phyloP scores from a whole-genome alignment of 2,329 filamentous ascomycete species.

The Fusarium globosum region DNA sequence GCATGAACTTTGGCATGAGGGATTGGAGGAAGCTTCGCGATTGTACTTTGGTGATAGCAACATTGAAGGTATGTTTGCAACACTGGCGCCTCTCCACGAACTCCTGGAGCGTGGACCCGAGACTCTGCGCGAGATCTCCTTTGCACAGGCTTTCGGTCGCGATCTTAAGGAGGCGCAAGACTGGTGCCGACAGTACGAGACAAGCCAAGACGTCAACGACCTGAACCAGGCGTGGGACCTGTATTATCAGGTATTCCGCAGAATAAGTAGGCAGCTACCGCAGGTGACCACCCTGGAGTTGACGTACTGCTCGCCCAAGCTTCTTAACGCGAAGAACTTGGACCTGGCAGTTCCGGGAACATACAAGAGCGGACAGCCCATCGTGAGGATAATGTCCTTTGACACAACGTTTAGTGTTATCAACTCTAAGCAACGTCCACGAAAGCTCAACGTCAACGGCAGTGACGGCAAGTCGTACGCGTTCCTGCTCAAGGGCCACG shows the following conservation, averaged over 20 bases:
- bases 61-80: conserved; percentile 96
- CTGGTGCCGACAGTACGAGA: conserved; percentile 93
- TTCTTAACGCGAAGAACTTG: conserved; percentile 85
- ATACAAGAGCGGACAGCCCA: conserved; percentile 80
- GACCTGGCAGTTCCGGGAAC: conserved; percentile 96
- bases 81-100: conserved; percentile 89
- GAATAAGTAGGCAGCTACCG: conserved; percentile 91
- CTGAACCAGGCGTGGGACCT: conserved; percentile 99
- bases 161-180: conserved; percentile 95
- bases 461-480: conserved; percentile 90
- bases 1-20: conserved; percentile 99
- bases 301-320: conserved; percentile 94
- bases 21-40: conserved; percentile 93
- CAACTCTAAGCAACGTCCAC: conserved; percentile 94
- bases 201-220: conserved; percentile 90
- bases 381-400: conserved; percentile 89
- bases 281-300: conserved; percentile 93
- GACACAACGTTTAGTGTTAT: conserved; percentile 92
- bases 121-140: conserved; percentile 95
- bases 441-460: conserved; percentile 87
- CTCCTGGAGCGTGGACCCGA: conserved; percentile 91
- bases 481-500: conserved; percentile 96
- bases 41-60: conserved; percentile 98
- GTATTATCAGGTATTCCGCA: conserved; percentile 98
- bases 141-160: conserved; percentile 95